phyloP scores from a whole-genome alignment of 164 flowering plant genomes.

The Nymphaea thermarum region DNA sequence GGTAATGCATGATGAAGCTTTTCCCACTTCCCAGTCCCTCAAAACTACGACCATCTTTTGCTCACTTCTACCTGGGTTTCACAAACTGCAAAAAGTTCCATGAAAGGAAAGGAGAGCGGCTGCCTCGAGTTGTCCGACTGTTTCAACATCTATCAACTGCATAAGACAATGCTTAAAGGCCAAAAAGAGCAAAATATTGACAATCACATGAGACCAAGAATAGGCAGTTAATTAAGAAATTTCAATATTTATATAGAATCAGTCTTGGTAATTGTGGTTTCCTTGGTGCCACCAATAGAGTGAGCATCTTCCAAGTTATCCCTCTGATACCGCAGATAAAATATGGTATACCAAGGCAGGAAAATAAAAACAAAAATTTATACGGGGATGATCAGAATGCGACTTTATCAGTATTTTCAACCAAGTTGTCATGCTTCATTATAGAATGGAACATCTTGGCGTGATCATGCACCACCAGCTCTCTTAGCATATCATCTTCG shows the following conservation, averaged over 20 bases:
- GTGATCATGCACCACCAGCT: constrained; percentile 67
- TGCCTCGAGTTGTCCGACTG: neutral
- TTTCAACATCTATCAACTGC: neutral
- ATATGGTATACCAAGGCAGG: too few relatives aligned
- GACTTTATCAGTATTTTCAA: neutral
- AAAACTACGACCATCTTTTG: neutral
- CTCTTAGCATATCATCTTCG: constrained; percentile 73
- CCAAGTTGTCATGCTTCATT: neutral
- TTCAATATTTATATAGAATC: too few relatives aligned
- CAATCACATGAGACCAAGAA: too few relatives aligned
- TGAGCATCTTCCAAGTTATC: too few relatives aligned
- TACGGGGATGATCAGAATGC: neutral
- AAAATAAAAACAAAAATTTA: too few relatives aligned
- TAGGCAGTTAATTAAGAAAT: too few relatives aligned
- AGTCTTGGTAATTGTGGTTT: too few relatives aligned
- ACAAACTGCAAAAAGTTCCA: neutral
- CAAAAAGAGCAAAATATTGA: too few relatives aligned
- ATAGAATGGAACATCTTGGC: neutral
- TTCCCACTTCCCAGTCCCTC: neutral
- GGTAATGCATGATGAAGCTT: neutral
- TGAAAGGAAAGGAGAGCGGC: neutral
- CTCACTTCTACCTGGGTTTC: neutral
- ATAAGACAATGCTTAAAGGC: neutral
- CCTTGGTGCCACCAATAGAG: too few relatives aligned
- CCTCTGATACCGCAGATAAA: too few relatives aligned